Evolutionary conservation across 2,329 filamentous ascomycete species (phyloP).

Genomic region (Dactylellina cionopaga): DNA sequence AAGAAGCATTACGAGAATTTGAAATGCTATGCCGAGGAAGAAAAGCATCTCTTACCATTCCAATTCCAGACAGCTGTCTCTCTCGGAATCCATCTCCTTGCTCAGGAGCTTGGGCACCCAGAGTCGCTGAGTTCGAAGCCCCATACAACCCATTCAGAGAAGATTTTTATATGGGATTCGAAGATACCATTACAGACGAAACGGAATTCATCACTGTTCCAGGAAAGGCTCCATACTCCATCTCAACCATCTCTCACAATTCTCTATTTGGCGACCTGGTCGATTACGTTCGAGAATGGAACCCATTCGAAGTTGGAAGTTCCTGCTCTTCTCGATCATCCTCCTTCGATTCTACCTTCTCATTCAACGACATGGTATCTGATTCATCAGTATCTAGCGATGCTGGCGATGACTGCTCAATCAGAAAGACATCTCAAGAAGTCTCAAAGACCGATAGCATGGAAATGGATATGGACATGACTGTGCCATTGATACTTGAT

Average conservation of each 20-base stretch:
- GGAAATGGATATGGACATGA: slow-evolving; percentile 26
- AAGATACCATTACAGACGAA: slow-evolving; percentile 48
- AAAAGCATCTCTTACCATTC: slow-evolving; percentile 35
- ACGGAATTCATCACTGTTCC: slow-evolving; percentile 42
- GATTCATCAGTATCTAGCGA: slow-evolving; percentile 49
- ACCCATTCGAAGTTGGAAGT: slow-evolving; percentile 50
- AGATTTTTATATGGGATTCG: slow-evolving; percentile 45
- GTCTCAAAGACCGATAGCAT: slow-evolving; percentile 2
- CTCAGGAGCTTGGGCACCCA: slow-evolving; percentile 40
- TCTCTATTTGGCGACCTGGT: slow-evolving; percentile 50
- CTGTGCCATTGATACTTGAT: slow-evolving; percentile 38
- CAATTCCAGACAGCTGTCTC: slow-evolving; percentile 39
- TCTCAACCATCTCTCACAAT: slow-evolving; percentile 46
- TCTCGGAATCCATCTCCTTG: slow-evolving; percentile 49
- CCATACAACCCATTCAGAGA: slow-evolving; percentile 50
- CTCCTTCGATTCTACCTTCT: slow-evolving; percentile 48
- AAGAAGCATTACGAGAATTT: slow-evolving; percentile 36
- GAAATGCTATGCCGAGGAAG: slow-evolving; percentile 41
- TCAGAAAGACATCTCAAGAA: slow-evolving; percentile 39
- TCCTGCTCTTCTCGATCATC: slow-evolving; percentile 37
- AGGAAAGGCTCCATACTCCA: slow-evolving; percentile 9
- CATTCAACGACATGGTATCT: slow-evolving; percentile 47
- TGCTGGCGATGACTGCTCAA: slow-evolving; percentile 38
- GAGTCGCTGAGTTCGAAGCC: slow-evolving; percentile 13
- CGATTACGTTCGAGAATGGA: slow-evolving; percentile 51